These are phyloP conservation scores for Theobroma grandiflorum DNA, from an alignment of 441 rosid genomes.

Conservation along the genomic window DNA sequence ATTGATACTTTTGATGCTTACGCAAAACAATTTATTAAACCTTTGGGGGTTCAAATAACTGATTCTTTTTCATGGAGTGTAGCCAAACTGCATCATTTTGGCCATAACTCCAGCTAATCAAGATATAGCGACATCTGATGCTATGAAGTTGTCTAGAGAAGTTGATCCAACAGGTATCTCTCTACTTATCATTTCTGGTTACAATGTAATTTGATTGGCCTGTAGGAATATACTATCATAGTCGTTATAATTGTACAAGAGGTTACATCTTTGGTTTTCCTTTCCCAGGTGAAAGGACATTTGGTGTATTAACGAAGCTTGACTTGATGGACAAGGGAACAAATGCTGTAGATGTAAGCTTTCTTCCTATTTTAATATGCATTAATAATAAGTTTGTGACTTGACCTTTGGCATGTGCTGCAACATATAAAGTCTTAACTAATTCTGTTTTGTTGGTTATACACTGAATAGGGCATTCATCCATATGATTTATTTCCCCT, in stretches of 20 bases:
- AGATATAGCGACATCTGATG: slow-evolving; percentile 90
- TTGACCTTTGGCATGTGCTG: background rate
- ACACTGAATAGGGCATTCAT: slow-evolving; percentile 1
- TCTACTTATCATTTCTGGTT: slow-evolving; percentile 21
- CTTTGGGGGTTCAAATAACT: slow-evolving; percentile 10
- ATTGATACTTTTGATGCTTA: too few relatives aligned
- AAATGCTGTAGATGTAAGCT: slow-evolving; percentile 75
- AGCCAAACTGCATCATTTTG: slow-evolving; percentile 90
- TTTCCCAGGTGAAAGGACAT: slow-evolving; percentile 81
- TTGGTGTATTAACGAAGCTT: slow-evolving; percentile 92
- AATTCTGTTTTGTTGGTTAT: background rate
- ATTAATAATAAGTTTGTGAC: background rate
- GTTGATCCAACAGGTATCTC: slow-evolving; percentile 71
- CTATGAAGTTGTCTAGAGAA: slow-evolving; percentile 78
- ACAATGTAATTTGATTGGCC: background rate
- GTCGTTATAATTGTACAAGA: background rate
- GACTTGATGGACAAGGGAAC: slow-evolving; percentile 99
- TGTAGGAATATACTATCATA: background rate
- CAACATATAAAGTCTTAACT: background rate
- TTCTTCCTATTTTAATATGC: slow-evolving; percentile 14
- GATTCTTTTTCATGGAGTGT: slow-evolving; percentile 21
- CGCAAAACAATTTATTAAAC: background rate
- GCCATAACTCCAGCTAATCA: slow-evolving; percentile 88
- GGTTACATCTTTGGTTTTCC: slow-evolving; percentile 5
- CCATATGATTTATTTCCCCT: background rate